Base-by-base conservation (phyloP, 2,329 filamentous ascomycete species). In the Diaporthe caulivora region DNA sequence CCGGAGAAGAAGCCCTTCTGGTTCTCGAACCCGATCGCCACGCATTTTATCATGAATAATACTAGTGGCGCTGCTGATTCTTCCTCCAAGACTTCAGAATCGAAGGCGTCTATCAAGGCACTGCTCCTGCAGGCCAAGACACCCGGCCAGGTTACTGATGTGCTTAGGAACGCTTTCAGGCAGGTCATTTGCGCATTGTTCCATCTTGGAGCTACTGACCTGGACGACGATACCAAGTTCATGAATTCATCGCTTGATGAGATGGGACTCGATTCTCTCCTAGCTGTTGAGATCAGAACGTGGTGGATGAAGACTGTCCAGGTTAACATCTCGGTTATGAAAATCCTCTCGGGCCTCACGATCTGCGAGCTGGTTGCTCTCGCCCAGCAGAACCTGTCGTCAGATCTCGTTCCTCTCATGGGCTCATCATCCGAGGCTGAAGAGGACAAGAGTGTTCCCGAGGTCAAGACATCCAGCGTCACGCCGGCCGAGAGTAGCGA, bases 1-100 rank as follows among this genome's bases (percentile, higher is more conserved):
- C 55, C 55, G n/a, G 55, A 58, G 55, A 58, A 58, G 55, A 58
- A 24, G 55, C 55, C 55, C 7, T 58, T 58, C 34, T 58, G 55
- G 55, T 58, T 58, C 21, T 58, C n/a, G 11, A 58, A 58, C 55
- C 55, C 55, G n/a, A 58, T 58, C 1, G n/a, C 55, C 6, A 58
- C 55, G 31, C 55, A 58, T 17, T 58, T 58, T 31, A 58, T 58
- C 34, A 58, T 58, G 55, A 58, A 58, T 2, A 58, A 26, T 7
- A 26, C n/a, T 2, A 31, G 21, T 58, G 55, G 55, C 31, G 31
- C 55, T 17, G 21, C 55, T 9, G 55, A 58, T 21, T 40, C 55
- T 24, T 58, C 55, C n/a, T 58, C 55, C 10, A 58, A 58, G 34
- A n/a, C 55, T 10, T 58, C 55, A 0, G 55, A 58, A 31, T 58